A percentile compares a stretch with the other conserved stretches of the same genome.
phyloP scores from a whole-genome alignment of 2,329 filamentous ascomycete genomes.

The Didymella keratinophila region DNA sequence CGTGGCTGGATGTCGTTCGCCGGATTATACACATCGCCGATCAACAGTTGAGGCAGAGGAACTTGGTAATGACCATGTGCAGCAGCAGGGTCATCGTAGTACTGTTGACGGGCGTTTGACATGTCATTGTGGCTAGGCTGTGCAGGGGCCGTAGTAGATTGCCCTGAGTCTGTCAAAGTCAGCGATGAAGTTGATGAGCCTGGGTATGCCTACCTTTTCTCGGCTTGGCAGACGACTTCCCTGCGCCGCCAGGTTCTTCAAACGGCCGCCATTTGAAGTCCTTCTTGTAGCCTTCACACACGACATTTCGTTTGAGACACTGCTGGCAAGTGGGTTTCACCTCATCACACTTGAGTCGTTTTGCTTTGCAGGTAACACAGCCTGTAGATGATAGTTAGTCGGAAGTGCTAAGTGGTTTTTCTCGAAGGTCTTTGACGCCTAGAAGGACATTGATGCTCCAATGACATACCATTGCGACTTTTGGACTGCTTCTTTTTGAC shows the following conservation, averaged over 20 bases:
- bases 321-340: slow-evolving; percentile 73
- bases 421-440: background rate
- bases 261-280: slow-evolving; percentile 79
- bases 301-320: slow-evolving; percentile 69
- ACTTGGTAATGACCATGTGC: slow-evolving; percentile 24
- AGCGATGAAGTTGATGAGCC: slow-evolving; percentile 8
- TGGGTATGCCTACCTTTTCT: slow-evolving; percentile 55
- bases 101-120: slow-evolving; percentile 12
- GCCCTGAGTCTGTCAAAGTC: slow-evolving; percentile 23
- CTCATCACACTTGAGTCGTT: slow-evolving; percentile 77
- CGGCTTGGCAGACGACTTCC: slow-evolving; percentile 53
- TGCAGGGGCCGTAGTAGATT: slow-evolving; percentile 14
- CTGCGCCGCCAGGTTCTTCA: slow-evolving; percentile 66
- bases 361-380: slow-evolving; percentile 76
- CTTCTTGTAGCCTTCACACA: slow-evolving; percentile 76
- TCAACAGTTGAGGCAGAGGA: slow-evolving; percentile 21
- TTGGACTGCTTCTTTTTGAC: slow-evolving; percentile 76
- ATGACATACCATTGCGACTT: slow-evolving; percentile 72
- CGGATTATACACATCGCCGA: slow-evolving; percentile 18
- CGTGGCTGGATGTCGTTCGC: slow-evolving; percentile 23
- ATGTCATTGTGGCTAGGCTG: slow-evolving; percentile 12
- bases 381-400: slow-evolving; percentile 56
- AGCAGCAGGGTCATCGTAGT: slow-evolving; percentile 17
- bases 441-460: background rate
- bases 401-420: no score